Base-by-base conservation (phyloP, 192 early-diverging fungal species). In the Coemansia sp. region DNA sequence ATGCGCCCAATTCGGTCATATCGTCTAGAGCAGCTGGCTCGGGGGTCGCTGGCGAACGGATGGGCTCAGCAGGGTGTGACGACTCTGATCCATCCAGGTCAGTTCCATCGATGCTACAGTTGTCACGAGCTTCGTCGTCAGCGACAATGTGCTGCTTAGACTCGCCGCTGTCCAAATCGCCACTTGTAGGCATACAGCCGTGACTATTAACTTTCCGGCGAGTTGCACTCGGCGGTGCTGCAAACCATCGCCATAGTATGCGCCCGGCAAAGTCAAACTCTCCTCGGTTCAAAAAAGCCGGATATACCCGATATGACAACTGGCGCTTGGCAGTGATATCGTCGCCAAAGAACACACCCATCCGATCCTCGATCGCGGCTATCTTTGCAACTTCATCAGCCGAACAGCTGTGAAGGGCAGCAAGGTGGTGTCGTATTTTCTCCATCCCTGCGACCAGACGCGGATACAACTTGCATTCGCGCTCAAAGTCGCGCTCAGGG, bases 241-340 rank as follows among this genome's bases (percentile, higher is more conserved):
- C 31, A 61, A 75, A 84, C 81, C 81, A 84, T 11, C 66, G 60
- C 36, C 58, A 44, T 27, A 84, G 62, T 10, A 84, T 64, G 31
- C 81, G 34, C 7, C 77, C 74, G 5, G 78, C 57, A 73, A 78
- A 84, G 62, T 84, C 72, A 76, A 84, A 84, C 42, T 84, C 81
- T 3, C 67, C 73, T 15, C 76, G 67, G 29, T 73, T 84, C 51
- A 84, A 44, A 25, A 57, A 66, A 0, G 76, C 81, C n/a, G 34
- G 71, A 15, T 46, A 66, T 25, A 78, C 73, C 6, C 71, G 76
- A 6, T 41, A 39, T 3, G 76, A 39, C 44, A 84, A 58, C 51
- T 42, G 38, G 4, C 63, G 64, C 63, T 76, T 84, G 5, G 67
- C 55, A 3, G 29, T 69, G 21, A 7, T 3, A 19, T 74, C 68